Evolutionary conservation across 2,329 filamentous ascomycete species (phyloP).

Genomic region (Sporothrix luriei): DNA sequence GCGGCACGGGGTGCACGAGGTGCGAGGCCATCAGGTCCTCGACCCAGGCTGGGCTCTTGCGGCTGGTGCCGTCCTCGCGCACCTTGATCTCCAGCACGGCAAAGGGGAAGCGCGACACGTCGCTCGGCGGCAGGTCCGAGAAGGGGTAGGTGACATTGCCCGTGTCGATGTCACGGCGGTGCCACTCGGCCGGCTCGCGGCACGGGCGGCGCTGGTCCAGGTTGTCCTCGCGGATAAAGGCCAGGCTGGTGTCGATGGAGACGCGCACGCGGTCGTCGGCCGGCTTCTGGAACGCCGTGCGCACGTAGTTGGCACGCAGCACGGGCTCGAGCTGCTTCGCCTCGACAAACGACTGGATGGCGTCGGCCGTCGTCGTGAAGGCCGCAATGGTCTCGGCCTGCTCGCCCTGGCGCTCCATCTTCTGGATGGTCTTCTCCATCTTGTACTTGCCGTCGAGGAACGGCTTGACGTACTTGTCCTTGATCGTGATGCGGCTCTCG

Average conservation of each 20-base stretch:
- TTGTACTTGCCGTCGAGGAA: conserved; percentile 87
- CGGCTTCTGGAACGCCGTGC: conserved; percentile 95
- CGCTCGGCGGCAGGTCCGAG: conserved; percentile 81
- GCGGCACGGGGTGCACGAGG: conserved; percentile 82
- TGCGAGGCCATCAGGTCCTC: conserved; percentile 91
- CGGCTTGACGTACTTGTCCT: conserved; percentile 88
- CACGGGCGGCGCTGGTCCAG: conserved; percentile 84
- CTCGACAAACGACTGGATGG: conserved; percentile 79
- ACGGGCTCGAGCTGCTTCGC: conserved; percentile 79
- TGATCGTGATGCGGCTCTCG: conserved; percentile 80
- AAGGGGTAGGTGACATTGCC: conserved; percentile 84
- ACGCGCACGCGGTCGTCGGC: conserved; percentile 87
- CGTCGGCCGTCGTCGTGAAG: conserved; percentile 71
- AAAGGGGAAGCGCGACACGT: conserved; percentile 87
- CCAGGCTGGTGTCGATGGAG: conserved; percentile 88
- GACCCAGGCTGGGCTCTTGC: conserved; percentile 80
- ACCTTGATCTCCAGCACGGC: conserved; percentile 93
- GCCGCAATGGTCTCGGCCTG: conserved; percentile 66
- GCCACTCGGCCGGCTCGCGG: conserved; percentile 86
- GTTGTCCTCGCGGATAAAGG: conserved; percentile 77
- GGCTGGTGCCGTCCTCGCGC: conserved; percentile 58
- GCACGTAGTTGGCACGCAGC: conserved; percentile 86
- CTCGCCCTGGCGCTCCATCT: conserved; percentile 78
- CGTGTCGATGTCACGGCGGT: conserved; percentile 85
- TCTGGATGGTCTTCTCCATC: conserved; percentile 86